Conservation (phyloP, 148 eudicot genomes). For the Vaccinium myrtillus region DNA sequence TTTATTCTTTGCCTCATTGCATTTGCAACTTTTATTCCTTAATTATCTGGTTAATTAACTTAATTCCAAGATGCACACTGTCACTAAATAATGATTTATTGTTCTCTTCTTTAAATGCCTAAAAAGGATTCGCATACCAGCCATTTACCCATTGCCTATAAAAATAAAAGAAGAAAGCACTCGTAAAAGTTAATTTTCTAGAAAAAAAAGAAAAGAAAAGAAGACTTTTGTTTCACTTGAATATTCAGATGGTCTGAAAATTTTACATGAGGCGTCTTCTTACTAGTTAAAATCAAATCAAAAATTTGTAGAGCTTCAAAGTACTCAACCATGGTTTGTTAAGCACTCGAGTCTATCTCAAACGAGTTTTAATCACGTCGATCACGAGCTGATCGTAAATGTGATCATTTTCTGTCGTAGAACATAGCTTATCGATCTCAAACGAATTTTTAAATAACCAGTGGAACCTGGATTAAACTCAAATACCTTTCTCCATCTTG, state of each 20-base stretch:
- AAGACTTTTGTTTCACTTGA: background rate
- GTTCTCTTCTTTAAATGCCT: slow-evolving; percentile 7
- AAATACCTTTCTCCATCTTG: background rate
- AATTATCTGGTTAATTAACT: background rate
- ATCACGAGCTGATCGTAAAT: background rate
- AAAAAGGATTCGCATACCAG: background rate
- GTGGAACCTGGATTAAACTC: background rate
- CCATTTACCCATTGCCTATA: slow-evolving; percentile 15
- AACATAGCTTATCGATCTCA: background rate
- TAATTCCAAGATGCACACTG: slow-evolving; percentile 17
- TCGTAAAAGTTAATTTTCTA: slow-evolving; percentile 4
- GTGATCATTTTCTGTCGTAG: background rate
- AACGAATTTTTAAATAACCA: background rate
- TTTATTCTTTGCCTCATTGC: background rate
- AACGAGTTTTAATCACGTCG: background rate
- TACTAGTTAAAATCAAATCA: background rate
- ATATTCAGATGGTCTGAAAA: background rate
- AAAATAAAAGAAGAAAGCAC: slow-evolving; percentile 7
- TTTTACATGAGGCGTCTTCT: background rate
- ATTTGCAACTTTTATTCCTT: slow-evolving; percentile 9
- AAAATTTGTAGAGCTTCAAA: background rate
- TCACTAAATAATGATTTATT: slow-evolving; percentile 6
- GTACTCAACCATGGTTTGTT: background rate
- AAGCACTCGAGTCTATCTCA: background rate
- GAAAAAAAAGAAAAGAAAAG: background rate